Evolutionary conservation across 2,329 filamentous ascomycete genomes (phyloP), one percentile per base, ranked within the genome.

Genomic region (Diaporthe vexans): DNA sequence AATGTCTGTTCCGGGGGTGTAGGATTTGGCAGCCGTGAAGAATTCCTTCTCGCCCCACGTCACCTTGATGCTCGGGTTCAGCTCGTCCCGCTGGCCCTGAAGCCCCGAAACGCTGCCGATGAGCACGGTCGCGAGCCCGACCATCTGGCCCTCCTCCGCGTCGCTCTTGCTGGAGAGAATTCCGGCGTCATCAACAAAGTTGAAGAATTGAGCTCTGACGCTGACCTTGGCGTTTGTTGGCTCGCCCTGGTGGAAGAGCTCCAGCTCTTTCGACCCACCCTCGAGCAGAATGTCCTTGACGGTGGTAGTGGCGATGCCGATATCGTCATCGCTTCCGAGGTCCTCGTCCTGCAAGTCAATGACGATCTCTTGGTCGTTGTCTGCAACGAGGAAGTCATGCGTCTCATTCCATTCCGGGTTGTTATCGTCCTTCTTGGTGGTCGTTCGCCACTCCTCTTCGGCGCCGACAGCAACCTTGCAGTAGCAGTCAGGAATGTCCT

Each of bases 321-420:
- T 84, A 72, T 86, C 83, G 46, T 87, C 85, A 72, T 86, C 83
- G 21, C 78, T 80, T 1, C 77, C 81, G 8, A 85, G 77, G 71
- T 88, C 86, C 15, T 86, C 82, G 72, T 88, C 86, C 51, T 85
- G 78, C 26, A 88, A 78, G 40, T 87, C 83, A 35, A 85, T 52
- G 5, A 80, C 72, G 70, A 88, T 83, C 35, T 67, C 70, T 74
- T 88, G 86, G 56, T 87, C 85, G 75, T 82, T 81, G 75, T 88
- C 86, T 11, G 81, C 78, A 2, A 88, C 82, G 2, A 87, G 79
- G 78, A 88, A 88, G 77, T 88, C 86, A 75, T 85, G 82, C 2
- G 84, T 86, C 78, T 88, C 86, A 76, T 86, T 84, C 86, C 86
- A 88, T 33, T 80, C 81, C 0, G 86, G 86, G 46, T 85, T 80